These are phyloP conservation scores for Eimeria acervulina DNA, from an alignment of 169 alveolate species.

Conservation along the genomic window DNA sequence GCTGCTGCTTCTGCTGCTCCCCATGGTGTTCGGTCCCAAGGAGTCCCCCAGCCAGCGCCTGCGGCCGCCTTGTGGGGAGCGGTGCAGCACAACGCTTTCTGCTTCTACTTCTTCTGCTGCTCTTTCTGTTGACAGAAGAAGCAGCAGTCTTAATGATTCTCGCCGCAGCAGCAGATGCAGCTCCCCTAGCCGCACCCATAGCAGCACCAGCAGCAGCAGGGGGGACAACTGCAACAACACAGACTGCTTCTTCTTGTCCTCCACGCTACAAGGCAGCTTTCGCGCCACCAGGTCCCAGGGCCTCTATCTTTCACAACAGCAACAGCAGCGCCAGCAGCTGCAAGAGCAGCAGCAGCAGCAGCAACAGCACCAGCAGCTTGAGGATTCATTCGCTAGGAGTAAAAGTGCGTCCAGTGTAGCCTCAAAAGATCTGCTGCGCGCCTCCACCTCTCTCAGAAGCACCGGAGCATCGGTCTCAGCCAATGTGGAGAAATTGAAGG, in stretches of 20 bases:
- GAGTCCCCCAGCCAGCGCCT: slow-evolving; percentile 18
- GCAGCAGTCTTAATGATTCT: not conserved
- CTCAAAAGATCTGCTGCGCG: not conserved
- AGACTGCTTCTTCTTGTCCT: not conserved
- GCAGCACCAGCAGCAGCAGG: slow-evolving; percentile 18
- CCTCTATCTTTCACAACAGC: not conserved
- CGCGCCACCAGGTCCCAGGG: slow-evolving; percentile 22
- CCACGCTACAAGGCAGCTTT: not conserved
- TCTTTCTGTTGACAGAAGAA: not conserved
- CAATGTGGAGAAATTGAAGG: not conserved
- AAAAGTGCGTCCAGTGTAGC: not conserved
- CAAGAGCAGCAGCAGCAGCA: not conserved
- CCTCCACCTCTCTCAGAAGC: not conserved
- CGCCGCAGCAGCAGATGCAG: not conserved
- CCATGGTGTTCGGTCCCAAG: slow-evolving; percentile 37
- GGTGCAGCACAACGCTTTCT: slow-evolving; percentile 2
- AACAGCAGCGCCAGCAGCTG: not conserved
- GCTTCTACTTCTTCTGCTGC: not conserved
- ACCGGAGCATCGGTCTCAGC: not conserved
- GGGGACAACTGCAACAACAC: not conserved
- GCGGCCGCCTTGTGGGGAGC: slow-evolving; percentile 9
- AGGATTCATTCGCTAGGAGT: not conserved
- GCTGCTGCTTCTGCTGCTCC: not conserved
- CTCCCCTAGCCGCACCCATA: not conserved
- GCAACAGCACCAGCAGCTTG: slow-evolving; percentile 35